Base-by-base conservation (phyloP, 1,284 basidiomycete species). In the Moniliophthora roreri region DNA sequence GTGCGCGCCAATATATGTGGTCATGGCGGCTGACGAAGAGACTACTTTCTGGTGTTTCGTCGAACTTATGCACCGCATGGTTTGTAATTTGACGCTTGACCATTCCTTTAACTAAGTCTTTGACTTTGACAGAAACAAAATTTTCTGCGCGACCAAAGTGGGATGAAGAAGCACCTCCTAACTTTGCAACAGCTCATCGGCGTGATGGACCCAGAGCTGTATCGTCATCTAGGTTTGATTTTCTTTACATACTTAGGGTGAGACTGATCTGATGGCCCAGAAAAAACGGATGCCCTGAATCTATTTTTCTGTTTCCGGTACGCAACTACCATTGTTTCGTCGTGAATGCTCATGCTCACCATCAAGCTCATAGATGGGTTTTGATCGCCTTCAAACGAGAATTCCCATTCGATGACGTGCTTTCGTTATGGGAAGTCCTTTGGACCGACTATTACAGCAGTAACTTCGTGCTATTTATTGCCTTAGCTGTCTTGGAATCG, bases 301-400 rank as follows among this genome's bases (percentile, higher is more conserved):
- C 72, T 99, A 28, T 99, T 99, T 78, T 98, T 98, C 79, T 97
- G 94, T 70, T 99, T 97, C 82, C 84, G 95, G 79, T 95, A 77
- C 62, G 75, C 55, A 53, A 32, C 42, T 40, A 28, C 13, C 32
- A 51, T 24, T 21, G 44, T 3, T 8, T 8, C 4, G 15, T n/a
- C 24, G 49, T 50, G 7, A 21, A 21, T 15, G 48, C 53, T 63
- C 49, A 45, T 4, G 39, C 15, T 50, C 15, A 49, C 16, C 4
- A 56, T 50, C 44, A 11, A 18, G 35, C 13, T n/a, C n/a, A 6
- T 52, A 86, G 91, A 50, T 94, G 91, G 91, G 82, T 94, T 16
- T 76, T 93, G 48, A 95, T 96, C 58, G 75, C 87, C 1, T 98
- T 97, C 81, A 98, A 98, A 72, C 88, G 96, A 56, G 96, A 99